Evolutionary conservation across 768 basidiomycete genomes (phyloP).

Genomic region (Hydnomerulius pinastri): DNA sequence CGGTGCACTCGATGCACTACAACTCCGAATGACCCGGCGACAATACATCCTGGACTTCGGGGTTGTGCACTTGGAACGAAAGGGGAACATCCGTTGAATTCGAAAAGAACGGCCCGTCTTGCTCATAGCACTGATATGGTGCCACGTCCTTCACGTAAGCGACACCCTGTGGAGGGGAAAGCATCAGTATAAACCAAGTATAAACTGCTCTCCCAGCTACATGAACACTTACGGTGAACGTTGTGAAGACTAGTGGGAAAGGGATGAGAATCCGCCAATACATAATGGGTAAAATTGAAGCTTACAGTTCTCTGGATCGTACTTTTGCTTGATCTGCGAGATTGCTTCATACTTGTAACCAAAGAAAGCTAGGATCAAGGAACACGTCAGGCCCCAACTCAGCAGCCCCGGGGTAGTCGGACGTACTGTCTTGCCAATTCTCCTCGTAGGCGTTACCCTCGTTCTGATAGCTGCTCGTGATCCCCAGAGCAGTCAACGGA

Average conservation of each 20-base stretch:
- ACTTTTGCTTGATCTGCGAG: conserved; percentile 13
- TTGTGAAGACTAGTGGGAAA: conserved; percentile 13
- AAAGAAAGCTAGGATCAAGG: conserved; percentile 12
- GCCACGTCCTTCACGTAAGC: background rate
- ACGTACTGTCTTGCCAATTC: conserved; percentile 14
- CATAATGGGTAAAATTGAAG: background rate
- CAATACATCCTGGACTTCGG: too few relatives aligned
- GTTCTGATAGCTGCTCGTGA: conserved; percentile 20
- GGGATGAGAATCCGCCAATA: background rate
- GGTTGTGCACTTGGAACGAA: too few relatives aligned
- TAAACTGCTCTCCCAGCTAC: background rate
- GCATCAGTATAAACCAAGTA: too few relatives aligned
- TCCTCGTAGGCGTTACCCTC: conserved; percentile 17
- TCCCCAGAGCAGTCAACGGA: conserved; percentile 11
- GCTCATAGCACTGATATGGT: too few relatives aligned
- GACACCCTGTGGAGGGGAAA: background rate
- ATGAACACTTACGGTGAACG: conserved; percentile 7
- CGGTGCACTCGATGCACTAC: too few relatives aligned
- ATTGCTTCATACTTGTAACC: conserved; percentile 18
- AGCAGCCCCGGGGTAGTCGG: too few relatives aligned
- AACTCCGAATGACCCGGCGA: too few relatives aligned
- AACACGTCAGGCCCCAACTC: background rate
- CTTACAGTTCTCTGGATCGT: conserved; percentile 15
- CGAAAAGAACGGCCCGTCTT: too few relatives aligned
- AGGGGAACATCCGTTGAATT: too few relatives aligned